Evolutionary conservation across 805 yeast species (phyloP).

Genomic region (Citeromyces matritensis): DNA sequence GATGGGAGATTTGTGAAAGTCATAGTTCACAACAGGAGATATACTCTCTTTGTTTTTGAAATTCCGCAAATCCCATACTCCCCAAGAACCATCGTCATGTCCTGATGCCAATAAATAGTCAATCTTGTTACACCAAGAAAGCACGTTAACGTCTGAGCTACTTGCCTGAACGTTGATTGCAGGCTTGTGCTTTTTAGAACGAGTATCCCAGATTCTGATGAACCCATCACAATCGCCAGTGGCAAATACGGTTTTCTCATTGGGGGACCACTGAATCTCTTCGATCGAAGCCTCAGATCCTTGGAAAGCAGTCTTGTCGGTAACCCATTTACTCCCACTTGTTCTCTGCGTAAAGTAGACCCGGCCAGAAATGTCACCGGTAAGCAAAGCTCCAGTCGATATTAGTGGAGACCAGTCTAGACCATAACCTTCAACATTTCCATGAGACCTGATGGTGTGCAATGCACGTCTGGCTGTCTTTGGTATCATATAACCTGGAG

Average conservation of each 20-base stretch:
- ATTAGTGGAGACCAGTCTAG: constrained; percentile 90
- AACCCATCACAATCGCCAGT: constrained; percentile 86
- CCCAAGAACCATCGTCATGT: constrained; percentile 95
- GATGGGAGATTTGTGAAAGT: constrained; percentile 87
- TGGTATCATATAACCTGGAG: constrained; percentile 75
- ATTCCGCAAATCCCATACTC: constrained; percentile 92
- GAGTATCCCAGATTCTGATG: constrained; percentile 91
- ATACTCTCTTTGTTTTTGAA: constrained; percentile 36
- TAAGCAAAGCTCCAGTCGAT: constrained; percentile 63
- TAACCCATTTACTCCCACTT: constrained; percentile 64
- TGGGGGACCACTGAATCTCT: constrained; percentile 92
- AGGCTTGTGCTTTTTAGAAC: constrained; percentile 85
- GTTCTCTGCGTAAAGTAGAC: constrained; percentile 68
- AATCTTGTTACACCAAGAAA: constrained; percentile 87
- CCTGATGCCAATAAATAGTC: constrained; percentile 86
- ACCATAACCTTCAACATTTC: constrained; percentile 95
- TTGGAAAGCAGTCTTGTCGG: constrained; percentile 70
- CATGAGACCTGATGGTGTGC: constrained; percentile 74
- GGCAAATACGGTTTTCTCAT: constrained; percentile 91
- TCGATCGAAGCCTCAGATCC: constrained; percentile 71
- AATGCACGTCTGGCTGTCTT: constrained; percentile 66
- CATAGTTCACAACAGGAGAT: constrained; percentile 84
- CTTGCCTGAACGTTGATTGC: constrained; percentile 78
- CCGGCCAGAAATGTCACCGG: constrained; percentile 85
- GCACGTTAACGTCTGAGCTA: constrained; percentile 76